Base-by-base conservation (phyloP, 768 basidiomycete genomes). In the Suillus tomentosus region DNA sequence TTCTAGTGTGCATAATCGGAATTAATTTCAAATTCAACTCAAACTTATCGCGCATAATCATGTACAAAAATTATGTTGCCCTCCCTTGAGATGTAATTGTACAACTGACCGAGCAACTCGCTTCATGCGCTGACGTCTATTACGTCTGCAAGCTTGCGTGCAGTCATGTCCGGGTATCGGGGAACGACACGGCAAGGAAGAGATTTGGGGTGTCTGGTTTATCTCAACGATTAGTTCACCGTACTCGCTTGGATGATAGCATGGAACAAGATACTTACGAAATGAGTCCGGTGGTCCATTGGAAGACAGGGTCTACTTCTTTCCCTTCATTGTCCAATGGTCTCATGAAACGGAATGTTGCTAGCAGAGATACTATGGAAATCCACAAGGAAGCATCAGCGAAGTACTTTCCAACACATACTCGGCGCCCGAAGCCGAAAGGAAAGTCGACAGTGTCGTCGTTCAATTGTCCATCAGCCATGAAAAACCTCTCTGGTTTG, bases 321-420 rank as follows among this genome's bases (percentile, higher is more conserved):
- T 37, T 48, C 4, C 75, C 75, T 36, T 72, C 63, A 24, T 67
- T 63, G 45, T 77, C 69, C 63, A 74, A 47, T 27, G 61, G 69
- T 63, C 67, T 77, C 75, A 63, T 67, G 45, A 77, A 75, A 39
- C 67, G 71, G 60, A 77, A 74, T n/a, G 60, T 43, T 60, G 73
- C 50, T 45, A 77, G 72, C 19, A 74, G 67, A 61, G 75, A 74
- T 10, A 65, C 74, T 5, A 74, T 65, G 19, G 72, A 75, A 57
- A 75, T 68, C 74, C 74, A 74, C n/a, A 74, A 27, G 47, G 74
- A 74, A 14, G 75, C 72, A 7, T 74, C 72, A 24, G 74, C 74
- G 36, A 74, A 76, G 65, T 74, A 62, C 47, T 65, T 67, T 14
- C 75, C 74, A n/a, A 68, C 69, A n/a, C 73, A 76, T 40, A 70